Conservation (phyloP, 1,139 yeast species). For the Blastobotrys malaysiensis region DNA sequence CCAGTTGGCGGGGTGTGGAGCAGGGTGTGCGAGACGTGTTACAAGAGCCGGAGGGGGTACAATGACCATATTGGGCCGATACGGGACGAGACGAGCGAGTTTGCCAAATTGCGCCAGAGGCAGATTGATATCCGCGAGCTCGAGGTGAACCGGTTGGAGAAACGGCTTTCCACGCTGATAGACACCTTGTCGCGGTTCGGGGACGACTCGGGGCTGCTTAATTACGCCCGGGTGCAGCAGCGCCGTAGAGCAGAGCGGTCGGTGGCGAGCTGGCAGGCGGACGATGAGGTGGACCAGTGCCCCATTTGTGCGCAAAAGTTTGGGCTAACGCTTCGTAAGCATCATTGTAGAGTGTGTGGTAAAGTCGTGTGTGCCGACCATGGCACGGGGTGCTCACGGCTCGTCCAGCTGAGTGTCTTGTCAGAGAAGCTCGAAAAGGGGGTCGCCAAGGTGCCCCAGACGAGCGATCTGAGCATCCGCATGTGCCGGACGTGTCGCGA, state of each 20-base stretch:
- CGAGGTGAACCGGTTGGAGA: slow-evolving; percentile 54
- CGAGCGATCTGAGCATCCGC: slow-evolving; percentile 39
- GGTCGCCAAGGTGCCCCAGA: slow-evolving; percentile 20
- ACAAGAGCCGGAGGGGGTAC: slow-evolving; percentile 50
- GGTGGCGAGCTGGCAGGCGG: slow-evolving; percentile 69
- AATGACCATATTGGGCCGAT: slow-evolving; percentile 36
- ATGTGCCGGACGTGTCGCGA: slow-evolving; percentile 68
- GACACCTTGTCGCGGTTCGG: slow-evolving; percentile 23
- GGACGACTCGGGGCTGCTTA: slow-evolving; percentile 22
- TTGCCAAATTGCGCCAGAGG: slow-evolving; percentile 38
- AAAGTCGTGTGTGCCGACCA: slow-evolving; percentile 69
- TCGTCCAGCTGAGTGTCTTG: slow-evolving; percentile 54
- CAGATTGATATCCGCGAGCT: slow-evolving; percentile 41
- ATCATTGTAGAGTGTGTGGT: slow-evolving; percentile 88
- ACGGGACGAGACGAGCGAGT: slow-evolving; percentile 45
- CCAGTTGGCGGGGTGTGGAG: slow-evolving; percentile 57
- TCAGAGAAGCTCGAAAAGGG: slow-evolving; percentile 34
- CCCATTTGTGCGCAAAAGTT: slow-evolving; percentile 58
- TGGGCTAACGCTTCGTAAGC: slow-evolving; percentile 60
- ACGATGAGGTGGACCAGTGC: slow-evolving; percentile 48
- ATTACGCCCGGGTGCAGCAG: slow-evolving; percentile 23
- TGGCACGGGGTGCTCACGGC: slow-evolving; percentile 59
- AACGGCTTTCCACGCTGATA: slow-evolving; percentile 51
- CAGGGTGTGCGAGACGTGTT: slow-evolving; percentile 64
- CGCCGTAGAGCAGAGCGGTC: slow-evolving; percentile 43